These are phyloP conservation scores for Neurospora sp. DNA, from an alignment of 495 filamentous ascomycete species.

Conservation along the genomic window DNA sequence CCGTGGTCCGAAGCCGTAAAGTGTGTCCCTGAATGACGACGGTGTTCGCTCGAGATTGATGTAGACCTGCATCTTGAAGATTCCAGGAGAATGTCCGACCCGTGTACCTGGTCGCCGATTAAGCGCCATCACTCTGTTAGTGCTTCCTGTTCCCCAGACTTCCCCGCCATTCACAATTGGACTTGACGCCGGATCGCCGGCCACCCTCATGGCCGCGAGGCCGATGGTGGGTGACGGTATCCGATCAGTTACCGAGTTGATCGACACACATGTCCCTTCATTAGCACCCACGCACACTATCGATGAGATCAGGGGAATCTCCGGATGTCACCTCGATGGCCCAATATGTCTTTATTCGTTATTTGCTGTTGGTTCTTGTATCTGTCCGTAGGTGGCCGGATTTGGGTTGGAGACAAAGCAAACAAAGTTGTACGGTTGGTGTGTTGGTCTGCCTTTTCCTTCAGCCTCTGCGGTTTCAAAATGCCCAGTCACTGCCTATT, in stretches of 20 bases:
- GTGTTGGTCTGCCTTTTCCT: background rate
- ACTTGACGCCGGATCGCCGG: background rate
- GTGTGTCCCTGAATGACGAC: no score
- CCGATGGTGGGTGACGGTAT: background rate
- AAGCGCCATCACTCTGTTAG: background rate
- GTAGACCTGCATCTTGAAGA: no score
- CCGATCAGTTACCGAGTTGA: background rate
- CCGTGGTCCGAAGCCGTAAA: background rate
- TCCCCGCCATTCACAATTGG: background rate
- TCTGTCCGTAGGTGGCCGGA: no score
- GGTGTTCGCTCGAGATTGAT: no score
- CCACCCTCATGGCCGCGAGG: background rate
- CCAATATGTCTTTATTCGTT: background rate
- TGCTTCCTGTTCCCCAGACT: background rate
- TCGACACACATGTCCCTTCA: background rate
- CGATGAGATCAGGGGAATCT: background rate
- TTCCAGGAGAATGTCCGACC: background rate
- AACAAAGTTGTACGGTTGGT: background rate
- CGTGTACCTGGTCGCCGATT: background rate
- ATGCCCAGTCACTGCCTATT: no score
- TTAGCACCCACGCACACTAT: background rate
- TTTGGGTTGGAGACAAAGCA: background rate
- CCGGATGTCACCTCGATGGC: background rate
- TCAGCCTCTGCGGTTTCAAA: background rate
- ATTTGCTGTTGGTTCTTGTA: background rate